Conservation (phyloP, 495 filamentous ascomycete species). For the Penicillium psychrofluorescens region DNA sequence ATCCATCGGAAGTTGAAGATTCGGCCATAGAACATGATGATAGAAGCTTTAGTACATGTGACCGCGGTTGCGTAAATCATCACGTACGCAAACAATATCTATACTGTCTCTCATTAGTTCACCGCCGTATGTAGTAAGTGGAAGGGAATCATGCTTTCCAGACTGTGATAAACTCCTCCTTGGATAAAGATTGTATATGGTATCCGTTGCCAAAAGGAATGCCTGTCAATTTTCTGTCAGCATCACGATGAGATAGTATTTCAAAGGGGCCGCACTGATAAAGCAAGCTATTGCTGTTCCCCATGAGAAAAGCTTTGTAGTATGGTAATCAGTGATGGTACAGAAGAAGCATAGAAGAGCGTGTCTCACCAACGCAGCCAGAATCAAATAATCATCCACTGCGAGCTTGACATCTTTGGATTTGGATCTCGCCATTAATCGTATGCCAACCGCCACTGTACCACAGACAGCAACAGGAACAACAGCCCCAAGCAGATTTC, state of each 20-base stretch:
- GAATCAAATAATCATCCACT: constrained; percentile 9
- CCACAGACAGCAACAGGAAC: too few relatives aligned
- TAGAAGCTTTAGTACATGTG: constrained; percentile 8
- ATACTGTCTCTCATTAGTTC: constrained; percentile 2
- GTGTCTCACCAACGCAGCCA: constrained; percentile 2
- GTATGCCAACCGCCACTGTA: too few relatives aligned
- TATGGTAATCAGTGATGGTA: background rate
- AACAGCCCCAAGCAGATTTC: too few relatives aligned
- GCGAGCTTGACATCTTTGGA: too few relatives aligned
- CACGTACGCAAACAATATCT: constrained; percentile 8
- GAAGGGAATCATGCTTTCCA: background rate
- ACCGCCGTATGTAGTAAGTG: constrained; percentile 1
- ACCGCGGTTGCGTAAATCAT: constrained; percentile 6
- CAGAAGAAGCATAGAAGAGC: background rate
- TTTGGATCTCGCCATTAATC: too few relatives aligned
- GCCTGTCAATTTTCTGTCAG: too few relatives aligned
- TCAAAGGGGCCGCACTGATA: too few relatives aligned
- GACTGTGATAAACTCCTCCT: background rate
- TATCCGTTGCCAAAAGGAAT: too few relatives aligned
- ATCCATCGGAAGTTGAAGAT: constrained; percentile 9
- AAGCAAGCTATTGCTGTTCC: too few relatives aligned
- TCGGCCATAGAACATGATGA: constrained; percentile 10
- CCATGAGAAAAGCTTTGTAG: background rate
- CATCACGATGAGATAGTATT: too few relatives aligned
- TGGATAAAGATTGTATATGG: too few relatives aligned